Conservation (phyloP, 495 filamentous ascomycete genomes). For the Cairneyella variabilis region DNA sequence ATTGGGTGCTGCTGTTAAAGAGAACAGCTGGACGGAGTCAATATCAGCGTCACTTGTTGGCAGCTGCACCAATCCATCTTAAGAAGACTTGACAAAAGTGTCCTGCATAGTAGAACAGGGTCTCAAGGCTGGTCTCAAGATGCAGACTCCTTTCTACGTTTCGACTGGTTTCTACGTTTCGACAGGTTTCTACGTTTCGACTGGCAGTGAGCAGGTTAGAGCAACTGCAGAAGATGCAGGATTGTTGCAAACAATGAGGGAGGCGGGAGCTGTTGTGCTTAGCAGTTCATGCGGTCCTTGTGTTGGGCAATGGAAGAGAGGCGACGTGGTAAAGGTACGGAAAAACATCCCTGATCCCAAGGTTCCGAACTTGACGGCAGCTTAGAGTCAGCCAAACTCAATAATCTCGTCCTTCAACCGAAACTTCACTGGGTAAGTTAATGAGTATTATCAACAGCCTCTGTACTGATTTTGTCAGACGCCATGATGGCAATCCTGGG, state of each 20-base stretch:
- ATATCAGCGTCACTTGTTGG: conserved; percentile 92
- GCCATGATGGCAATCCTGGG: too few species aligned
- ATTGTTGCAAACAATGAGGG: conserved; percentile 89
- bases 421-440: conserved; percentile 96
- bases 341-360: too few species aligned
- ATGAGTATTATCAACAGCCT: too few species aligned
- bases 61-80: conserved; percentile 97
- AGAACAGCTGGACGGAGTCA: conserved; percentile 91
- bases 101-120: conserved; percentile 90
- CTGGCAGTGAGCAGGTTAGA: conserved; percentile 95
- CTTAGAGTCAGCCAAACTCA: too few species aligned
- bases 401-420: conserved; percentile 95
- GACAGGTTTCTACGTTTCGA: too few species aligned
- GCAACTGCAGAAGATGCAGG: conserved; percentile 92
- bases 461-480: too few species aligned
- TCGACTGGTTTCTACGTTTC: too few species aligned
- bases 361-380: too few species aligned
- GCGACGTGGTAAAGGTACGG: conserved; percentile 90
- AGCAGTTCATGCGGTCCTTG: background rate
- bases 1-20: conserved; percentile 86
- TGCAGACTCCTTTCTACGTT: conserved; percentile 85
- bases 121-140: conserved; percentile 83
- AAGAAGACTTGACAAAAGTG: conserved; percentile 94
- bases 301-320: conserved; percentile 77
- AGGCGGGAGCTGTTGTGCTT: conserved; percentile 89